Base-by-base conservation (phyloP, 805 yeast genomes). In the Candida ficus region DNA sequence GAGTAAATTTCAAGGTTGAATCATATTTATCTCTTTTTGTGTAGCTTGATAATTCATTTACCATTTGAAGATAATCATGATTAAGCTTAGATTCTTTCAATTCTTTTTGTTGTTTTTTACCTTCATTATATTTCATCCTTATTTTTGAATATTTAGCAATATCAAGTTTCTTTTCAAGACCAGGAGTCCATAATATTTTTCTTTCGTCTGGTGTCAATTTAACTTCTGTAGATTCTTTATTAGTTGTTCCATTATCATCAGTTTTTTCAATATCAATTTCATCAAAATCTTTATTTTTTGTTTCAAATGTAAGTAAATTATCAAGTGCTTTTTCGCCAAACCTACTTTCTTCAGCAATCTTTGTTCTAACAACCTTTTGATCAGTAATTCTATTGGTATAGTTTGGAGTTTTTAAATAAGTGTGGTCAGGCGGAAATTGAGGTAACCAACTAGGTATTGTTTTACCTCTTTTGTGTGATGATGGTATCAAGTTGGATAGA, bases 381-480 rank as follows among this genome's bases (percentile, higher is more conserved):
- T 87, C 91, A 2, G 80, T 74, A 13, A 80, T 62, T 17, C 80
- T 68, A 19, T 76, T 67, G 41, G 80, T 71, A 57, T 68, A 89
- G 47, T 72, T 71, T 0, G 95, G 83, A 0, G 96, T 84, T 41
- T 80, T 75, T 60, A 77, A 79, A 58, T 83, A 91, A 0, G 98
- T 91, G 61, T 90, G 95, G 53, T 88, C 95, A 0, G 98, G 96
- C 1, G 99, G 99, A 22, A 91, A 69, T 11, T 78, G 78, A 0
- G 99, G 99, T 50, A 91, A 64, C 80, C 89, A 89, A 6, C 64
- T 56, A 0, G 95, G 95, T 7, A 86, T 71, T 11, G 12, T 23
- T 5, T 58, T 56, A 35, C 64, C 64, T 28, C 60, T 48, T 21
- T 60, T 55, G 18, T 67, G 63, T 1, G 63, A 58, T 27, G 80